A percentile compares a stretch with the other conserved stretches of the same genome.
These are phyloP conservation scores for Tetradesmus lagerheimii DNA, from an alignment of 139 green algal genomes.

Conservation along the genomic window DNA sequence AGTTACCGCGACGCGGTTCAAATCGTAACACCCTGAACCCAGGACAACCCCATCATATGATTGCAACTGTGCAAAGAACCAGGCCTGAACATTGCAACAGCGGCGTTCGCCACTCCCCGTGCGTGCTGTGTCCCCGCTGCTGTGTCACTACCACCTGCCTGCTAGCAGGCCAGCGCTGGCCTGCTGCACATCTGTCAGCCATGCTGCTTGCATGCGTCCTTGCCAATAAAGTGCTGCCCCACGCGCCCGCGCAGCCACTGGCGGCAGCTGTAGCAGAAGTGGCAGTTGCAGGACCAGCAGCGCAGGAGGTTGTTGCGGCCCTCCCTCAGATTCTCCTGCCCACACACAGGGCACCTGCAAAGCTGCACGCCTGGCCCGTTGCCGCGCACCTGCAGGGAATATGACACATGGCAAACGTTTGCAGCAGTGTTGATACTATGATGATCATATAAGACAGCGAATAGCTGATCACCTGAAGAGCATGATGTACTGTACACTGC, in stretches of 20 bases:
- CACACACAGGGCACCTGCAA: constrained; percentile 69
- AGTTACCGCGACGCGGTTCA: no score
- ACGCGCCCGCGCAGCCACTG: constrained; percentile 56
- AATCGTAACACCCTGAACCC: not conserved
- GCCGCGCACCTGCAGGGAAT: not conserved
- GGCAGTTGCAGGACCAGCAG: constrained; percentile 64
- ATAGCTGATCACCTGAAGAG: no score
- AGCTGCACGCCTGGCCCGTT: not conserved
- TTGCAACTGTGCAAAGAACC: no score
- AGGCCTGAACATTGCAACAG: no score
- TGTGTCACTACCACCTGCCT: not conserved
- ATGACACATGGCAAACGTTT: not conserved
- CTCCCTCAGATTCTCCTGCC: constrained; percentile 70
- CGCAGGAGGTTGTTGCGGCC: constrained; percentile 61
- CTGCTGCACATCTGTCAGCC: not conserved
- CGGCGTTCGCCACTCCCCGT: no score
- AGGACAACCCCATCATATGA: not conserved
- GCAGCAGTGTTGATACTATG: no score
- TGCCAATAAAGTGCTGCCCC: constrained; percentile 67
- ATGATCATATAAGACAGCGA: no score
- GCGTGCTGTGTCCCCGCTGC: no score
- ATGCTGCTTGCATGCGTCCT: constrained; percentile 72
- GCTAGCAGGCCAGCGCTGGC: no score
- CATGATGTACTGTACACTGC: no score
- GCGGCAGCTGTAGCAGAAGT: constrained; percentile 78